Conservation (phyloP, 2,329 filamentous ascomycete genomes). For the Nigrograna mackinnonii region DNA sequence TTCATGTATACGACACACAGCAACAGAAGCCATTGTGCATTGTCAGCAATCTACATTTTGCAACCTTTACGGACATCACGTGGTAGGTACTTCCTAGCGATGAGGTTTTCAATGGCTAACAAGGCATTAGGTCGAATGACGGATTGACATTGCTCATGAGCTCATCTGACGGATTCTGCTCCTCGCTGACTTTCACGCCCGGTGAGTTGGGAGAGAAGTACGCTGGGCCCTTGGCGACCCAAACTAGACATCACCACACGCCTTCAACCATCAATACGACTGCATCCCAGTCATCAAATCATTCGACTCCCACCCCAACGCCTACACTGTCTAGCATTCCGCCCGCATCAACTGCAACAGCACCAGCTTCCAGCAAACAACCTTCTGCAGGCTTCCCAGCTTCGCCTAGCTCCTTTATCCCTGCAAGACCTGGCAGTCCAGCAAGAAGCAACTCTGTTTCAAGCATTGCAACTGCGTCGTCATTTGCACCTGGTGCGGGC, state of each 20-base stretch:
- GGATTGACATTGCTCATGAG: slow-evolving; percentile 84
- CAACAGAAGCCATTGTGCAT: slow-evolving; percentile 92
- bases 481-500: slow-evolving; percentile 42
- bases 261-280: slow-evolving; percentile 47
- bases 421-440: slow-evolving; percentile 71
- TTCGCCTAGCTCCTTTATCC: slow-evolving; percentile 60
- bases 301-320: slow-evolving; percentile 72
- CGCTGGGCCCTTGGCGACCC: slow-evolving; percentile 61
- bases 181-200: slow-evolving; percentile 78
- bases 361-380: slow-evolving; percentile 57
- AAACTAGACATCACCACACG: slow-evolving; percentile 27
- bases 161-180: slow-evolving; percentile 98
- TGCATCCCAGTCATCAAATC: slow-evolving; percentile 53
- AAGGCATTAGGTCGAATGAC: slow-evolving; percentile 69
- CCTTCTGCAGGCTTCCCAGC: slow-evolving; percentile 59
- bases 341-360: slow-evolving; percentile 53
- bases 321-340: slow-evolving; percentile 65
- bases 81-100: slow-evolving; percentile 66
- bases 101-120: slow-evolving; percentile 15
- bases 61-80: slow-evolving; percentile 93
- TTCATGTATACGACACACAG: slow-evolving; percentile 95
- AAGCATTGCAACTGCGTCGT: slow-evolving; percentile 71
- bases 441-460: slow-evolving; percentile 85
- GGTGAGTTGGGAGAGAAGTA: slow-evolving; percentile 86
- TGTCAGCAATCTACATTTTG: slow-evolving; percentile 95